A percentile compares a stretch with the other conserved stretches of the same genome.
Evolutionary conservation across 2,329 filamentous ascomycete genomes (phyloP).

Genomic region (Pseudogymnoascus sp.): DNA sequence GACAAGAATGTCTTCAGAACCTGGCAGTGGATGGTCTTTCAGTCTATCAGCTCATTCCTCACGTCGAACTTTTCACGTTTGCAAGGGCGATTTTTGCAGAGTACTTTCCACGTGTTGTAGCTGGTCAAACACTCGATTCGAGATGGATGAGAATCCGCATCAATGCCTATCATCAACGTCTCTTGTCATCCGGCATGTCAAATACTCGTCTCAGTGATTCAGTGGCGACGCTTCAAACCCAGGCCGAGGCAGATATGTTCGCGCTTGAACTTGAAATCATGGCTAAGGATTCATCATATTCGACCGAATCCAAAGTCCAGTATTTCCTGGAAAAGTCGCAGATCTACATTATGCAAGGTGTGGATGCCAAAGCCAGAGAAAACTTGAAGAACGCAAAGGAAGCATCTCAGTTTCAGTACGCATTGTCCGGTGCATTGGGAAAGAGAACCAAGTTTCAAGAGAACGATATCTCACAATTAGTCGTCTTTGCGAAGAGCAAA

Average conservation of each 20-base stretch:
- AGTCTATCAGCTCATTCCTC: slow-evolving; percentile 75
- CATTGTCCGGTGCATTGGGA: slow-evolving; percentile 75
- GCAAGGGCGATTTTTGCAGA: slow-evolving; percentile 46
- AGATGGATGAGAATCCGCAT: slow-evolving; percentile 53
- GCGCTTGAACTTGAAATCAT: slow-evolving; percentile 38
- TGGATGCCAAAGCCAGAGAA: slow-evolving; percentile 65
- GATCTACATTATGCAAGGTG: slow-evolving; percentile 74
- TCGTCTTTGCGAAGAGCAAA: slow-evolving; percentile 77
- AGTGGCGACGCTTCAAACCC: slow-evolving; percentile 49
- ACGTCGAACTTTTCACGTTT: slow-evolving; percentile 74
- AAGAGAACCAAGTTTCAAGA: slow-evolving; percentile 77
- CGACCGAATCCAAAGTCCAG: slow-evolving; percentile 48
- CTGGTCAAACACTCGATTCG: slow-evolving; percentile 18
- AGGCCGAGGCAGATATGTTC: slow-evolving; percentile 52
- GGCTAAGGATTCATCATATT: slow-evolving; percentile 30
- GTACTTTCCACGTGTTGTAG: slow-evolving; percentile 25
- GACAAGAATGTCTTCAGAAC: slow-evolving; percentile 54
- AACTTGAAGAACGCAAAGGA: slow-evolving; percentile 61
- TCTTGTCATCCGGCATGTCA: slow-evolving; percentile 36
- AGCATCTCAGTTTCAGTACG: slow-evolving; percentile 67
- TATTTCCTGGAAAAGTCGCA: slow-evolving; percentile 78
- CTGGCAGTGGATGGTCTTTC: slow-evolving; percentile 78
- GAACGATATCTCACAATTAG: slow-evolving; percentile 75
- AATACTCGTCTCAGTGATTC: slow-evolving; percentile 41
- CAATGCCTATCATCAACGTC: slow-evolving; percentile 63